These are phyloP conservation scores for Polysphondylium violaceum DNA, from an alignment of 78 protist genomes.

Conservation along the genomic window DNA sequence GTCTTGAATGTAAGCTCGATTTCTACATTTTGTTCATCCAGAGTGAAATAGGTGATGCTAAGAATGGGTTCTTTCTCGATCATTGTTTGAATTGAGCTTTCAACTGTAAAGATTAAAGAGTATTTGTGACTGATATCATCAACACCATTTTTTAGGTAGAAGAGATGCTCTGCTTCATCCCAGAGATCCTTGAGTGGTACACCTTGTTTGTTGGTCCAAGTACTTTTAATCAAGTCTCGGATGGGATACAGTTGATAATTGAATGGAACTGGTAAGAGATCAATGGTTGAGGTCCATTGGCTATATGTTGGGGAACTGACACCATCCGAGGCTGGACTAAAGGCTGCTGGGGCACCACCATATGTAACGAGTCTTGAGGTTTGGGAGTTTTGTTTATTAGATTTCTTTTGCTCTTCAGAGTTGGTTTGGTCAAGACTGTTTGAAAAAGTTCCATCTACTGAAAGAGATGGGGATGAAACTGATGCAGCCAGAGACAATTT, in stretches of 20 bases:
- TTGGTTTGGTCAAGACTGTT: background rate
- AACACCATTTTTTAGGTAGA: no score
- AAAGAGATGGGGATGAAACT: background rate
- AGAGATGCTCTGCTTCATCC: no score
- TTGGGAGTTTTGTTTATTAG: background rate
- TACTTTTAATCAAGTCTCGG: conserved; percentile 1
- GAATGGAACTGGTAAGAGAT: no score
- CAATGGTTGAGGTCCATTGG: conserved; percentile 10
- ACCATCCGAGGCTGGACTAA: background rate
- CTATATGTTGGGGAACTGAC: background rate
- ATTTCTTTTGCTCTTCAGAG: background rate
- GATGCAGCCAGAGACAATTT: background rate
- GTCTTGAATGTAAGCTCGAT: no score
- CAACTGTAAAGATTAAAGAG: no score
- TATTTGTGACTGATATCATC: no score
- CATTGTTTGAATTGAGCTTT: no score
- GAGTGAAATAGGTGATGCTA: no score
- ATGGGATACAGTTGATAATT: background rate
- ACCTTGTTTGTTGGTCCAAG: no score
- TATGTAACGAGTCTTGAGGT: background rate
- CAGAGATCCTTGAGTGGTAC: no score
- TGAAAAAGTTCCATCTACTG: background rate
- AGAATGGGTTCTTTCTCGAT: no score
- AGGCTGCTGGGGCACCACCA: conserved; percentile 23
- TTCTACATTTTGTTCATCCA: no score